phyloP scores from a whole-genome alignment of 192 early-diverging fungal species.

The Lobosporangium transversale region DNA sequence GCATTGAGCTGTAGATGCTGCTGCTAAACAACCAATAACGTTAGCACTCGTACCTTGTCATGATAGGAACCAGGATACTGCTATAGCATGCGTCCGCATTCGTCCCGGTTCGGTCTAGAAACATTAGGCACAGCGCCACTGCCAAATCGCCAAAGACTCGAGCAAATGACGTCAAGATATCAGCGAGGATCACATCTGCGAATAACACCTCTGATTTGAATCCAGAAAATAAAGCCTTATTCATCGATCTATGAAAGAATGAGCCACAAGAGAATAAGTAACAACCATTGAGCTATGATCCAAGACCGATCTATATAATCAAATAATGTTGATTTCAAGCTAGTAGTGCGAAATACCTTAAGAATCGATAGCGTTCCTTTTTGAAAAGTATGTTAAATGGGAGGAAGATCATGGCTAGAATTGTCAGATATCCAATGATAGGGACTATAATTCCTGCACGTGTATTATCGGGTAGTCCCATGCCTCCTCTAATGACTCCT shows the following conservation, averaged over 20 bases:
- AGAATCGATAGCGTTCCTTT: slow-evolving; percentile 63
- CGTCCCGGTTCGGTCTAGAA: slow-evolving; percentile 47
- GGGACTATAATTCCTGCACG: slow-evolving; percentile 55
- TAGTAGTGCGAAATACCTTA: no score
- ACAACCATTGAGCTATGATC: no score
- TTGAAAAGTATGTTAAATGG: slow-evolving; percentile 59
- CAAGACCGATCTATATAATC: no score
- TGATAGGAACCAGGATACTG: slow-evolving; percentile 64
- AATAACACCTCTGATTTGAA: slow-evolving; percentile 67
- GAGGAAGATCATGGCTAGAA: slow-evolving; percentile 54
- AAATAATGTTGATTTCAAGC: no score
- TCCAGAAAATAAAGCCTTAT: slow-evolving; percentile 60
- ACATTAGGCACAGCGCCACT: slow-evolving; percentile 71
- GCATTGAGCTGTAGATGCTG: no score
- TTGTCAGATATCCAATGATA: slow-evolving; percentile 54
- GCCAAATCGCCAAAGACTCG: slow-evolving; percentile 88
- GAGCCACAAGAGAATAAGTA: not conserved
- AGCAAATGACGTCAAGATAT: slow-evolving; percentile 95
- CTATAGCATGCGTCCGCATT: slow-evolving; percentile 55
- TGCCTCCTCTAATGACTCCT: slow-evolving; percentile 26
- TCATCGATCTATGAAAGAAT: slow-evolving; percentile 56
- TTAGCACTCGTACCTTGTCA: slow-evolving; percentile 68
- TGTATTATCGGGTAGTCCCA: slow-evolving; percentile 16
- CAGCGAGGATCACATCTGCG: slow-evolving; percentile 89
- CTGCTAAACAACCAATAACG: no score